Evolutionary conservation across 2,329 filamentous ascomycete genomes (phyloP).

Genomic region (Mycosphaerella arachidis): DNA sequence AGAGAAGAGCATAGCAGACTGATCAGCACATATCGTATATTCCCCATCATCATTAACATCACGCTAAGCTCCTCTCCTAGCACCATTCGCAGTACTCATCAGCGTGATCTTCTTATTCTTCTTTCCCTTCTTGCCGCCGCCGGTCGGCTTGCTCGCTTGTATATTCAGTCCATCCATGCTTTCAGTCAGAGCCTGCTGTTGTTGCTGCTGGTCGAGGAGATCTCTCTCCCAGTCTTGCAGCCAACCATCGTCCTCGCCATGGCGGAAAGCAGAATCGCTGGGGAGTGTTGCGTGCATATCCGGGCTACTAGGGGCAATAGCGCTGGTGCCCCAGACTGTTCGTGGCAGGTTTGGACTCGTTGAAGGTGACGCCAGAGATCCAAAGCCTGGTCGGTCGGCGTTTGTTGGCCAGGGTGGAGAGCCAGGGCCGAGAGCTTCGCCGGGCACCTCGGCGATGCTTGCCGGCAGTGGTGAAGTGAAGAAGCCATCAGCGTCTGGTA

Average conservation of each 20-base stretch:
- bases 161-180: constrained; percentile 18
- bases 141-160: constrained; percentile 39
- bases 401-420: constrained; percentile 52
- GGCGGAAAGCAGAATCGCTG: constrained; percentile 35
- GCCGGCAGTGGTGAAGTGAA: constrained; percentile 26
- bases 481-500: constrained; percentile 40
- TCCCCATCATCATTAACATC: constrained; percentile 4
- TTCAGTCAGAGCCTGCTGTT: constrained; percentile 12
- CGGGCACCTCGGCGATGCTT: constrained; percentile 26
- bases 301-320: constrained; percentile 56
- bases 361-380: constrained; percentile 68
- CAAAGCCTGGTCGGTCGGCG: constrained; percentile 58
- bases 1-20: not conserved
- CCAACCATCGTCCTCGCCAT: constrained; percentile 71
- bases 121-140: constrained; percentile 53
- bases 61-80: constrained; percentile 20
- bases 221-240: constrained; percentile 78
- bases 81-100: constrained; percentile 56
- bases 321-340: constrained; percentile 90
- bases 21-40: not conserved
- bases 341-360: constrained; percentile 71
- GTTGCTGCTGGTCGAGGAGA: constrained; percentile 62
- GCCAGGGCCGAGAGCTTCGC: constrained; percentile 9
- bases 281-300: constrained; percentile 44
- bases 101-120: constrained; percentile 65